Base-by-base conservation (phyloP, 768 basidiomycete species). In the Kwoniella sp. region DNA sequence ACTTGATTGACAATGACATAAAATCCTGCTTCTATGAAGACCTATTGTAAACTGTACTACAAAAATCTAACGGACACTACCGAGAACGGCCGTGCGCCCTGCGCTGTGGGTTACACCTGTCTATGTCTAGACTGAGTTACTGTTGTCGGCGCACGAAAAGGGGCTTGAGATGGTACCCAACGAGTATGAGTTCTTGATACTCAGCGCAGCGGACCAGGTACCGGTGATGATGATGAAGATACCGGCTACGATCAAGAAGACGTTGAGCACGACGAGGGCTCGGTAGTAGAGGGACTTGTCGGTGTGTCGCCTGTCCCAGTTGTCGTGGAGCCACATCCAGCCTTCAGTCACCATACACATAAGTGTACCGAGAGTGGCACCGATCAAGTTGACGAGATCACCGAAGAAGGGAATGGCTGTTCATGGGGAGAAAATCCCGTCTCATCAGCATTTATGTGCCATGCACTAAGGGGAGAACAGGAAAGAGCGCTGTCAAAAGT, bases 251-350 rank as follows among this genome's bases (percentile, higher is more conserved):
- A 72, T 60, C 29, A 75, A 40, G 58, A 67, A 65, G 21, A 72
- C 54, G 58, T 70, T 71, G 48, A 70, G 65, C 6, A 49, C 53
- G 10, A 75, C 49, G 25, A 70, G 55, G 1, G 61, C 26, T 27
- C 52, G 56, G 67, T 67, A 72, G 36, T 64, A 63, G 6, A 72
- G 63, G 1, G 67, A 67, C 33, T 70, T 69, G 60, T 70, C 58
- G 26, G 56, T 50, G 22, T 65, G 59, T 49, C 69, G 63, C 27
- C 57, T 29, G 22, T 50, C 24, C 40, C 46, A 47, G 61, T 75
- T 72, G 63, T 72, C 69, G 57, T 72, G 64, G 1, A 75, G 60
- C 70, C 73, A 75, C 73, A 75, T 75, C 64, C 68, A 70, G 5
- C 68, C 69, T n/a, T 58, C 54, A 8, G 62, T 26, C 15, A 37